Percentiles rank a stretch among this genome's conserved stretches.
phyloP scores from a whole-genome alignment of 805 yeast species.

The Ogataea trehalophila region DNA sequence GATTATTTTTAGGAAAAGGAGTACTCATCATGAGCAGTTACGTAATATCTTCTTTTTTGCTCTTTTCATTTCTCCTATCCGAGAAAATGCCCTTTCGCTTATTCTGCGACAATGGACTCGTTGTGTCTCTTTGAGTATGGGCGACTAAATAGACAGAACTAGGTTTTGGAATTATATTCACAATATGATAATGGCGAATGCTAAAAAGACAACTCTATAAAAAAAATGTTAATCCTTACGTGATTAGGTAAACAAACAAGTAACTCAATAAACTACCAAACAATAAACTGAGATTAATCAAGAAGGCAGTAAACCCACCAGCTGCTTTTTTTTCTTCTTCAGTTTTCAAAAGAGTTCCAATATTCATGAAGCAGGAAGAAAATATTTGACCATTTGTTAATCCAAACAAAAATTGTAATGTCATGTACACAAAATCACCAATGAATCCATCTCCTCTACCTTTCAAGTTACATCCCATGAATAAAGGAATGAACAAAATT shows the following conservation, averaged over 20 bases:
- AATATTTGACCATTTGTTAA: constrained; percentile 82
- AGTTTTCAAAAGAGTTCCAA: constrained; percentile 26
- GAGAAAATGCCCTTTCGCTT: too few relatives aligned
- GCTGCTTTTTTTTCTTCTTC: constrained; percentile 81
- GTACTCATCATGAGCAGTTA: too few relatives aligned
- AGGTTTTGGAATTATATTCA: background rate
- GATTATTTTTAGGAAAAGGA: too few relatives aligned
- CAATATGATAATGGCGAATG: background rate
- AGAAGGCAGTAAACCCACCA: constrained; percentile 85
- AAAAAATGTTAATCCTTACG: background rate
- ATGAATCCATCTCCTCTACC: constrained; percentile 33
- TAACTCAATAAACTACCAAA: constrained; percentile 77
- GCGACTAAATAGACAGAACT: background rate
- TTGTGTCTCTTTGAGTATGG: too few relatives aligned
- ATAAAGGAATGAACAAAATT: constrained; percentile 60
- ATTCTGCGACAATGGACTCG: too few relatives aligned
- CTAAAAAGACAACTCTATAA: too few relatives aligned
- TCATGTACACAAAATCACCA: constrained; percentile 64
- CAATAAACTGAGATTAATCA: constrained; percentile 73
- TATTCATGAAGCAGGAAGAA: constrained; percentile 58
- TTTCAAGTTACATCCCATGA: constrained; percentile 61
- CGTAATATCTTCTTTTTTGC: too few relatives aligned
- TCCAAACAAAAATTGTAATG: constrained; percentile 76
- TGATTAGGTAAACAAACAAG: constrained; percentile 40
- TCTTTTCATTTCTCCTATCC: too few relatives aligned